Evolutionary conservation across 1,284 basidiomycete genomes (phyloP), one percentile per base, ranked within the genome.

Genomic region (Taiwanofungus camphoratus): DNA sequence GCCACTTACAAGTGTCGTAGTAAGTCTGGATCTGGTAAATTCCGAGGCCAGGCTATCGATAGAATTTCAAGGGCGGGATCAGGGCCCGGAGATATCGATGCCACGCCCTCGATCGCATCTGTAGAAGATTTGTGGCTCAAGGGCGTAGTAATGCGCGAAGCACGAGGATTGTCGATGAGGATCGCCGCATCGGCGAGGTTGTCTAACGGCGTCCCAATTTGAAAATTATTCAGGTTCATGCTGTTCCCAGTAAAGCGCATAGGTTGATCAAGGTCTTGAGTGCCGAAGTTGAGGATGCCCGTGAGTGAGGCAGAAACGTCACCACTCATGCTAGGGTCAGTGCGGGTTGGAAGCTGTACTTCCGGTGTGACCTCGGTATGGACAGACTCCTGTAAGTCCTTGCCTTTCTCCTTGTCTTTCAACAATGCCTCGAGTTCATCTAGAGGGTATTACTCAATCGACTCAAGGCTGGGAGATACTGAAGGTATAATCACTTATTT

Each of bases 1-100:
- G 34, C 16, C 9, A 61, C 77, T 56, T 49, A 83, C 83, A 87
- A 59, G 53, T 86, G 79, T 32, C 75, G 70, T 7, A 87, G 63
- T 31, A 83, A 61, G 13, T 77, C 74, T 5, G 76, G 72, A 24
- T 65, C 60, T 15, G 85, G 85, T 23, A 88, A 65, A 44, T 77
- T 66, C 19, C 62, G 63, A 1, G 84, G 80, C 81, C 84, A 87
- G 43, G 71, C 73, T 0, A 75, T 64, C 71, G 76, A 79, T 38
- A 76, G 50, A 11, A 61, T 36, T 23, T 57, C 49, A 13, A 20
- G 41, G 42, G 21, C 46, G 46, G 20, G 42, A 45, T 37, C 30
- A 16, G 37, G 20, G 11, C 21, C 13, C 22, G 29, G 39, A 9
- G 35, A 22, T n/a, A 36, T 45, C 4, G 23, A 7, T 18, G 35